Base-by-base conservation (phyloP, 2,329 filamentous ascomycete species). In the Aureobasidium melanogenum region DNA sequence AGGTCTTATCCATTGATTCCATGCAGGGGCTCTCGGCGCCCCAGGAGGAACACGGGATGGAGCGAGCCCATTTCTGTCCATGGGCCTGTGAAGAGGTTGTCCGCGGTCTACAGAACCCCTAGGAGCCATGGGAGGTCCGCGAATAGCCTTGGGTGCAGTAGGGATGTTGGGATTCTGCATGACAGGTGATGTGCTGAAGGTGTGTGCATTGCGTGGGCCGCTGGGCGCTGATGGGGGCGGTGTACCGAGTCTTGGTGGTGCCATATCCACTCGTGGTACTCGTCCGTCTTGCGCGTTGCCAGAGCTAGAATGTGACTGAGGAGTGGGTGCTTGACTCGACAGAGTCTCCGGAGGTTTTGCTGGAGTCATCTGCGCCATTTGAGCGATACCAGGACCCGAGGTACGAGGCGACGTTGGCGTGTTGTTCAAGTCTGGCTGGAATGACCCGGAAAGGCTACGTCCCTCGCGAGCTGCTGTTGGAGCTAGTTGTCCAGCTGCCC, bases 1-100 rank as follows among this genome's bases (percentile, higher is more conserved):
- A 58, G 76, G 76, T 28, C 75, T 69, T 28, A 75, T 72, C 75
- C 75, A 78, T 67, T 78, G 76, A 63, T 69, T 68, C 67, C 69
- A 70, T n/a, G 63, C 69, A 17, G 74, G 71, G 48, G 69, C 69
- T 61, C 67, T 62, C 28, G 68, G 67, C 17, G 68, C 68, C 34
- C 64, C 63, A 3, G 65, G 61, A 12, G 66, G 67, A 10, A 64
- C 66, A 28, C 69, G 65, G 2, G 67, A 61, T 26, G 64, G 63
- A 43, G 51, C 48, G 17, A 64, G 60, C 24, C 62, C 57, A 19
- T 61, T 56, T 22, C 65, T 58, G 30, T 65, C 65, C 22, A 66
- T 60, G 2, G 58, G 62, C 36, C 69, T 68, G 30, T 66, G 54
- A 32, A 60, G 55, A 14, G 59, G 41, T 22, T 51, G 46, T 24